These are phyloP conservation scores for Stentor roeselii DNA, from an alignment of 73 alveolate genomes.

Conservation along the genomic window DNA sequence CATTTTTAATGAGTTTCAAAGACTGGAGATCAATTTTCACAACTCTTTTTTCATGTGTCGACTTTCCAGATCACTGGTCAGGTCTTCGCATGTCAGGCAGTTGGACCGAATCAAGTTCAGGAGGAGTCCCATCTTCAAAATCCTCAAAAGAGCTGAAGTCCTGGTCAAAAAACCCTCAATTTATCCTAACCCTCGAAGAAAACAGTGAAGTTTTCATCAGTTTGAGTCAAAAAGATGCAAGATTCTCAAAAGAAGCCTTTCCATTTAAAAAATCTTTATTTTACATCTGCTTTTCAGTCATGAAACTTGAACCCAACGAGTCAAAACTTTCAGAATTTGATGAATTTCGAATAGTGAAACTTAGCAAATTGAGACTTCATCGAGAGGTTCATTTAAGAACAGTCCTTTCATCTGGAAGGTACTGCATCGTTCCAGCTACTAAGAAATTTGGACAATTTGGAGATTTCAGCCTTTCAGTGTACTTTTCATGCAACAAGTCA, in stretches of 20 bases:
- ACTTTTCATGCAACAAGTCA: constrained; percentile 33
- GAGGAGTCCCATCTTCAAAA: constrained; percentile 84
- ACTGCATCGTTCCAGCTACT: constrained; percentile 45
- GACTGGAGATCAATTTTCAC: constrained; percentile 79
- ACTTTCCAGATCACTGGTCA: constrained; percentile 84
- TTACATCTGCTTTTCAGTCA: constrained; percentile 35
- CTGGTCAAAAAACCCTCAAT: constrained; percentile 78
- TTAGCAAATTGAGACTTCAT: constrained; percentile 34
- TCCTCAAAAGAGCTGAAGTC: constrained; percentile 42
- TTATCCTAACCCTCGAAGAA: constrained; percentile 25
- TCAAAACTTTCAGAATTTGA: constrained; percentile 31
- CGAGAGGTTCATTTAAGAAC: constrained; percentile 49
- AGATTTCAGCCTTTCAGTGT: constrained; percentile 24
- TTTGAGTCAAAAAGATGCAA: constrained; percentile 86
- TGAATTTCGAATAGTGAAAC: constrained; percentile 25
- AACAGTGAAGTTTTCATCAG: constrained; percentile 74
- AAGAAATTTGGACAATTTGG: constrained; percentile 30
- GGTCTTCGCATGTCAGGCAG: constrained; percentile 72
- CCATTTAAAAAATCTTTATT: constrained; percentile 48
- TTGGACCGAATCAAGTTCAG: constrained; percentile 76
- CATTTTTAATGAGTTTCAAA: constrained; percentile 91
- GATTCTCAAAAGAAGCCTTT: constrained; percentile 25
- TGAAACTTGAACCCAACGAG: constrained; percentile 29
- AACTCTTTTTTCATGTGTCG: constrained; percentile 51
- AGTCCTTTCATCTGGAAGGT: constrained; percentile 33